A percentile compares a stretch with the other conserved stretches of the same genome.
These are phyloP conservation scores for Phytophthora litchii DNA, from an alignment of 352 stramenopile species.

Conservation along the genomic window DNA sequence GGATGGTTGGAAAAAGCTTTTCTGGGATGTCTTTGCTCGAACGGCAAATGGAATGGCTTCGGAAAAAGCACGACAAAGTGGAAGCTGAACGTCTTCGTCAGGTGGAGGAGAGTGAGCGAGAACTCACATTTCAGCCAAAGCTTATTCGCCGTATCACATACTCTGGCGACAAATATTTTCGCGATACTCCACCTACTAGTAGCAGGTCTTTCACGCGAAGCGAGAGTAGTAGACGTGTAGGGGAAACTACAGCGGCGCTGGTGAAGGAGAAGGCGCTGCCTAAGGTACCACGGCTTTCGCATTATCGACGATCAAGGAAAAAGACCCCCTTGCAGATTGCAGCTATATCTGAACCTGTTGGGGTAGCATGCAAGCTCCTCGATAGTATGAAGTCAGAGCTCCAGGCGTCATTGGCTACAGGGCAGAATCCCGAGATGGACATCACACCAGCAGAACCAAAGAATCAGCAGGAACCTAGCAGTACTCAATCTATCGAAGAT, in stretches of 20 bases:
- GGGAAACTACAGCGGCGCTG: slow-evolving; percentile 9
- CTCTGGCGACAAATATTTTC: slow-evolving; percentile 44
- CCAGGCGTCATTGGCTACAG: slow-evolving; percentile 48
- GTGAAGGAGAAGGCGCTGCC: slow-evolving; percentile 46
- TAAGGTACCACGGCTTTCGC: slow-evolving; percentile 42
- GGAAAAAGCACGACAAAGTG: slow-evolving; percentile 81
- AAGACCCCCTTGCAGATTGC: slow-evolving; percentile 49
- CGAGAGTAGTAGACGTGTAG: slow-evolving; percentile 31
- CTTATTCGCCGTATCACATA: slow-evolving; percentile 73
- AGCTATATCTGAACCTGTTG: slow-evolving; percentile 48
- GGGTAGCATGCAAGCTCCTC: slow-evolving; percentile 66
- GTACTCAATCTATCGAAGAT: slow-evolving; percentile 4
- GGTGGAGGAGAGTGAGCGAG: slow-evolving; percentile 71
- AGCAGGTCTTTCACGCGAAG: slow-evolving; percentile 25
- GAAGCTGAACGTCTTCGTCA: slow-evolving; percentile 67
- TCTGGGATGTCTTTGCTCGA: slow-evolving; percentile 77
- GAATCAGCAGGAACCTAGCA: slow-evolving; percentile 7
- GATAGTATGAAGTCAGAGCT: slow-evolving; percentile 76
- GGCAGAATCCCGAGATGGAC: slow-evolving; percentile 18
- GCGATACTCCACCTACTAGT: slow-evolving; percentile 22
- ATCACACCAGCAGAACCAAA: slow-evolving; percentile 7
- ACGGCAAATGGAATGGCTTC: slow-evolving; percentile 78
- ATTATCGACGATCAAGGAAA: slow-evolving; percentile 32
- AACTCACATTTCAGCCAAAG: slow-evolving; percentile 87
- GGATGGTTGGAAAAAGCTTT: slow-evolving; percentile 49